Base-by-base conservation (phyloP, 1,284 basidiomycete genomes). In the Cerioporus squamosus region DNA sequence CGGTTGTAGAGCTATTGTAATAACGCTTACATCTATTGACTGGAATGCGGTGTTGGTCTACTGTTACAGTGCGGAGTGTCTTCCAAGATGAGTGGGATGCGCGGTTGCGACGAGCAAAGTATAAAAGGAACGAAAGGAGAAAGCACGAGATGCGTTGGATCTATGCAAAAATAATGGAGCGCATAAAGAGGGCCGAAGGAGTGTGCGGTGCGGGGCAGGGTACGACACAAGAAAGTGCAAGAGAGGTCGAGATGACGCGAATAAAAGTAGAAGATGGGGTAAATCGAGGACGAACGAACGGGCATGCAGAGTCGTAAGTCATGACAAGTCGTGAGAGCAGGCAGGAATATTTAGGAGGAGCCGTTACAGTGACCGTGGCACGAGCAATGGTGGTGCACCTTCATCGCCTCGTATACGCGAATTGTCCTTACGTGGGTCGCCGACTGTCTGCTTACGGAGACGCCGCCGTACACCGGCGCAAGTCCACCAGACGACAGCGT, bases 371-470 rank as follows among this genome's bases (percentile, higher is more conserved):
- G 40, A 44, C 38, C 46, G 33, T 36, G 33, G 20, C 53, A 57
- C 39, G 10, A 44, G 31, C 50, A 55, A 36, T 36, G 33, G n/a
- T n/a, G n/a, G 52, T 47, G 39, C 38, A 47, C 44, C 57, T 72
- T 73, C 33, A 60, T 44, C 10, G 83, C 85, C 52, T 81, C 74
- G 65, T 79, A 91, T 9, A 88, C 81, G 36, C 78, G 78, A 59
- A 88, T 79, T 12, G 79, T 80, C 44, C 86, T 82, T 3, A 88
- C 74, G 60, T 83, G 79, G 8, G 73, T 48, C 79, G 57, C 42
- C 36, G 31, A 45, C 40, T 59, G 40, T 33, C 51, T 55, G 51
- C 33, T 45, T 15, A 51, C 62, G 18, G 5, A 44, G 47, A 58
- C 23, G 1, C 59, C 56, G 53, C 59, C 48, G 45, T 56, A 59